phyloP scores from a whole-genome alignment of 2,329 filamentous ascomycete genomes.

The Cladosporium sp. region DNA sequence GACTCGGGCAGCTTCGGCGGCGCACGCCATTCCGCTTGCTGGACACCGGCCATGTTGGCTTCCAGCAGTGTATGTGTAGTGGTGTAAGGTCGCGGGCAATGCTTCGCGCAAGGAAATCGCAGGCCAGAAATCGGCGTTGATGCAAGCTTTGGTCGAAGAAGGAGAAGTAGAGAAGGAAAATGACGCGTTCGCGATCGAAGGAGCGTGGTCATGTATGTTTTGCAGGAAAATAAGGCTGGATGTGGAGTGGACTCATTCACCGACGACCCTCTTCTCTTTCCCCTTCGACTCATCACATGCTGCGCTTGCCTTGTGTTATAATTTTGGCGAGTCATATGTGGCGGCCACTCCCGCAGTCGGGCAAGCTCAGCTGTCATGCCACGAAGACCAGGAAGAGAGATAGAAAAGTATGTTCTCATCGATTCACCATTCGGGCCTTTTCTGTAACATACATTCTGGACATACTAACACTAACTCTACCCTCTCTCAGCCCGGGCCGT shows the following conservation, averaged over 20 bases:
- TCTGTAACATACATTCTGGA: no score
- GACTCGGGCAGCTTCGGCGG: conserved; percentile 30
- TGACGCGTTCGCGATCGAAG: conserved; percentile 7
- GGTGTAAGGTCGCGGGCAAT: conserved; percentile 2
- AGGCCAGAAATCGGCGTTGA: neutral
- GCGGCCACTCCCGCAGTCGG: no score
- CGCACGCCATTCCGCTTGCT: conserved; percentile 28
- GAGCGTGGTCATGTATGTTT: conserved; percentile 11
- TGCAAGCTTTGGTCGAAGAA: conserved; percentile 1
- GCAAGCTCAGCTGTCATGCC: no score
- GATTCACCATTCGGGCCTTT: no score
- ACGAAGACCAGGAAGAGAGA: no score
- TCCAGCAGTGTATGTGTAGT: conserved; percentile 1
- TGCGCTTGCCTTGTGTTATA: neutral
- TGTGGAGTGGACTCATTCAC: conserved; percentile 4
- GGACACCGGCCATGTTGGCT: conserved; percentile 5
- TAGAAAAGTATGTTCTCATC: no score
- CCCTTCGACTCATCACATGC: conserved; percentile 7
- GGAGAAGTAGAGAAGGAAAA: neutral
- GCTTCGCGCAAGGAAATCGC: neutral
- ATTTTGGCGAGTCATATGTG: no score
- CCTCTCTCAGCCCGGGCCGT: no score
- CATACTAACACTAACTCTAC: no score
- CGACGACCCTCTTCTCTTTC: no score
- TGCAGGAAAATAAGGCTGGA: neutral